phyloP scores from a whole-genome alignment of 306 rosid species.

The Cicer pinnatifidum region DNA sequence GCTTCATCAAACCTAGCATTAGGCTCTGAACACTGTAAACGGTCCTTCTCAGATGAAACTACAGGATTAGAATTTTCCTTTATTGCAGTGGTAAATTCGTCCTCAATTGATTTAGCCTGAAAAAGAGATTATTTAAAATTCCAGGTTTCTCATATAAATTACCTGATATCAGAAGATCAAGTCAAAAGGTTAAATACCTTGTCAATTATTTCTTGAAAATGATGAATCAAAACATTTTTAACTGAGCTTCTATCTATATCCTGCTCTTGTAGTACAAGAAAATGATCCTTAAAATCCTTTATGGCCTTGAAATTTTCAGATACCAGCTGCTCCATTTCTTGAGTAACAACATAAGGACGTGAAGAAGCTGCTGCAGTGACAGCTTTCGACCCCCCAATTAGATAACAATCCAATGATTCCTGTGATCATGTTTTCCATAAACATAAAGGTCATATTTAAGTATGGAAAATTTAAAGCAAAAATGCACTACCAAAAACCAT shows the following conservation, averaged over 20 bases:
- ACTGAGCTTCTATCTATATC: constrained; percentile 57
- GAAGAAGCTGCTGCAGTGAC: constrained; percentile 48
- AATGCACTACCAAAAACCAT: constrained; percentile 38
- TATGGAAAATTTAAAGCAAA: constrained; percentile 26
- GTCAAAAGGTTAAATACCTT: constrained; percentile 57
- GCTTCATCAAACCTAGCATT: constrained; percentile 53
- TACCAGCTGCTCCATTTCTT: constrained; percentile 65
- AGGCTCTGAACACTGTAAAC: constrained; percentile 40
- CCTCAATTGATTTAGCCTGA: constrained; percentile 66
- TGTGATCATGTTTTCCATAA: constrained; percentile 49
- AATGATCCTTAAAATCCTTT: constrained; percentile 55
- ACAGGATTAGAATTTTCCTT: constrained; percentile 33
- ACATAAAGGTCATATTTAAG: constrained; percentile 27
- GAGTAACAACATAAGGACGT: constrained; percentile 55
- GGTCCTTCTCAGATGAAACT: constrained; percentile 38
- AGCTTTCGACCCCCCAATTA: constrained; percentile 60
- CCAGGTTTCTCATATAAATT: constrained; percentile 16
- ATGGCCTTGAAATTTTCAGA: constrained; percentile 61
- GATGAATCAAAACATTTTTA: constrained; percentile 58
- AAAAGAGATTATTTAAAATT: constrained; percentile 34
- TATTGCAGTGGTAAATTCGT: constrained; percentile 53
- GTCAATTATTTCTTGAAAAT: constrained; percentile 59
- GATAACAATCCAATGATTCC: constrained; percentile 71
- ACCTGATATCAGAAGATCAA: not conserved
- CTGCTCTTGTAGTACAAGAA: constrained; percentile 44